Evolutionary conservation across 2,329 filamentous ascomycete species (phyloP).

Genomic region (Cercospora nicotianae): DNA sequence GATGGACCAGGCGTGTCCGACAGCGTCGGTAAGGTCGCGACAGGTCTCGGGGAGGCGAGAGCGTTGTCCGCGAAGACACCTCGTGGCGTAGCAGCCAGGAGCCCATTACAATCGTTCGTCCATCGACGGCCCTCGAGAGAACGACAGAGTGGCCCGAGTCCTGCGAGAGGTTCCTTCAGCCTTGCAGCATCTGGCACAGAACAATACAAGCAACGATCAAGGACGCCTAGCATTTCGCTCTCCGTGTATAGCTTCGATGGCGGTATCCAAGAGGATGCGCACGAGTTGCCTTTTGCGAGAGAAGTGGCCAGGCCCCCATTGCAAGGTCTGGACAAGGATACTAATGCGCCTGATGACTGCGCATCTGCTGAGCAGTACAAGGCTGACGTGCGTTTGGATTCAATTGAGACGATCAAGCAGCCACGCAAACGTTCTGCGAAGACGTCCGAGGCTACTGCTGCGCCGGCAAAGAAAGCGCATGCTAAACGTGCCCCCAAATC

Average conservation of each 20-base stretch:
- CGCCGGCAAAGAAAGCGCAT: neutral
- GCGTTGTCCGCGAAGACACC: neutral
- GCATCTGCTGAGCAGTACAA: neutral
- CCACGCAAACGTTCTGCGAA: neutral
- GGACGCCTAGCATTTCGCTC: constrained; percentile 22
- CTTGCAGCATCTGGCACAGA: neutral
- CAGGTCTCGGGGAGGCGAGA: neutral
- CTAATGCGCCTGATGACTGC: neutral
- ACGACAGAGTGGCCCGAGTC: neutral
- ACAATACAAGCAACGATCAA: constrained; percentile 6
- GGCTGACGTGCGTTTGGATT: neutral
- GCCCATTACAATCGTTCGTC: neutral
- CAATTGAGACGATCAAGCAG: neutral
- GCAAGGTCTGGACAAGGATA: neutral
- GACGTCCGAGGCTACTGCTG: neutral
- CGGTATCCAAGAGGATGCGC: neutral
- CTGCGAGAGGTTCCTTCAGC: neutral
- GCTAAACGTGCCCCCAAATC: neutral
- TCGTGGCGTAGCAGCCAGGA: neutral
- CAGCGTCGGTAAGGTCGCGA: neutral
- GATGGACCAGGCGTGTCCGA: neutral
- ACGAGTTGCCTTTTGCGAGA: neutral
- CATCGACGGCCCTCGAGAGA: neutral
- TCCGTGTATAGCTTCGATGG: constrained; percentile 21
- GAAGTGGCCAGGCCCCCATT: neutral